phyloP scores from a whole-genome alignment of 148 eudicot species.

The Linanthus parryae region DNA sequence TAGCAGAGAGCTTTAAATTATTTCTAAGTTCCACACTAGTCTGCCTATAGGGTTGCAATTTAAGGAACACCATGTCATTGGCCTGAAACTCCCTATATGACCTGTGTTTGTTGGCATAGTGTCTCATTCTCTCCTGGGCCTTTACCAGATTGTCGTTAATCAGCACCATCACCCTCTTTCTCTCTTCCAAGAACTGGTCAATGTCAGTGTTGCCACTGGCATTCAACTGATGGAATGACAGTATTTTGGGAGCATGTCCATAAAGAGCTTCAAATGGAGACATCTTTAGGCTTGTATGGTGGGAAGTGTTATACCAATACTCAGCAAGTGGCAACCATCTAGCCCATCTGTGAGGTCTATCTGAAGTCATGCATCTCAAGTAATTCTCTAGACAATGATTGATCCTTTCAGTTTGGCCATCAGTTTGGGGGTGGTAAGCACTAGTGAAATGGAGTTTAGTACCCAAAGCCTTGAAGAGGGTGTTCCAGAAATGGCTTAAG shows the following conservation, averaged over 20 bases:
- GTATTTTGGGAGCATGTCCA: background rate
- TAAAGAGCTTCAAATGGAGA: conserved; percentile 8
- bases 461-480: background rate
- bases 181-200: background rate
- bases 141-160: background rate
- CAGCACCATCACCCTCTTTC: background rate
- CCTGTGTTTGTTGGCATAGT: background rate
- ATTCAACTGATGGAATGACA: no score
- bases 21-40: background rate
- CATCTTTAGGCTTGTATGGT: background rate
- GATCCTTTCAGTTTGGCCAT: conserved; percentile 2
- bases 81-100: background rate
- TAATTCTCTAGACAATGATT: conserved; percentile 1
- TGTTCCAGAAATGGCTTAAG: conserved; percentile 1
- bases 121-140: conserved; percentile 4
- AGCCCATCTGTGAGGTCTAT: background rate
- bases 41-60: conserved; percentile 8
- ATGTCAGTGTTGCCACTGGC: background rate
- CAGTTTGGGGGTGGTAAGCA: conserved; percentile 8
- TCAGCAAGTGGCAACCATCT: conserved; percentile 3
- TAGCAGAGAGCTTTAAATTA: background rate
- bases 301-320: conserved; percentile 7
- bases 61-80: conserved; percentile 2
- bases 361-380: background rate
- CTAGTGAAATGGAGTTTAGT: background rate